A percentile compares a stretch with the other conserved stretches of the same genome.
Evolutionary conservation across 805 yeast genomes (phyloP).

Genomic region (Jamesozyma piceae): DNA sequence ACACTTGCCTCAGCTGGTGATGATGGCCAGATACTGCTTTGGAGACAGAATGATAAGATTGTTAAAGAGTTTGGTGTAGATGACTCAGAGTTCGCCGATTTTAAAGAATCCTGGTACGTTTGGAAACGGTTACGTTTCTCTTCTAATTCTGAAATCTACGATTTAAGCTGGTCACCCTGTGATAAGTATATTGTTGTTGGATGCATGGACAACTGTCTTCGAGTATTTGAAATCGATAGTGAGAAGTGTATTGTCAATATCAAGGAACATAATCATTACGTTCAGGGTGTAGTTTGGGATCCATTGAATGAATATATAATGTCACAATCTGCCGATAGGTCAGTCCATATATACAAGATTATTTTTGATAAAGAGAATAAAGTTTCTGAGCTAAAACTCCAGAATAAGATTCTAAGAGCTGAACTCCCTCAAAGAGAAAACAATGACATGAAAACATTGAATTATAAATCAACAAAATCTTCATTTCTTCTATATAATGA

Average conservation of each 20-base stretch:
- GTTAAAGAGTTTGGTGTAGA: constrained; percentile 31
- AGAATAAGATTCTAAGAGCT: constrained; percentile 42
- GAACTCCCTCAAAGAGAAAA: constrained; percentile 40
- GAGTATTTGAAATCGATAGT: constrained; percentile 40
- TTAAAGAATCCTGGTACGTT: constrained; percentile 63
- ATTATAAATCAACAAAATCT: constrained; percentile 25
- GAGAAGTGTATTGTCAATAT: constrained; percentile 7
- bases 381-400: constrained; percentile 16
- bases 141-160: constrained; percentile 71
- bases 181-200: constrained; percentile 71
- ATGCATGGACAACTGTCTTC: constrained; percentile 77
- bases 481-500: constrained; percentile 68
- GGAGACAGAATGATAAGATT: constrained; percentile 53
- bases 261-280: constrained; percentile 71
- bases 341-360: constrained; percentile 55
- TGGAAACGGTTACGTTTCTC: constrained; percentile 42
- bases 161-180: constrained; percentile 88
- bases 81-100: constrained; percentile 35
- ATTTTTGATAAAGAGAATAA: constrained; percentile 8
- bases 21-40: constrained; percentile 79
- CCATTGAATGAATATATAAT: constrained; percentile 70
- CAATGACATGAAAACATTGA: constrained; percentile 6
- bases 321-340: constrained; percentile 84
- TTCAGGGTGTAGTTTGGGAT: constrained; percentile 96
- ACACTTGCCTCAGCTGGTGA: constrained; percentile 87